Percentiles rank a stretch among this genome's conserved stretches.
Evolutionary conservation across 2,329 filamentous ascomycete species (phyloP).

Genomic region (Neoarthrinium moseri): DNA sequence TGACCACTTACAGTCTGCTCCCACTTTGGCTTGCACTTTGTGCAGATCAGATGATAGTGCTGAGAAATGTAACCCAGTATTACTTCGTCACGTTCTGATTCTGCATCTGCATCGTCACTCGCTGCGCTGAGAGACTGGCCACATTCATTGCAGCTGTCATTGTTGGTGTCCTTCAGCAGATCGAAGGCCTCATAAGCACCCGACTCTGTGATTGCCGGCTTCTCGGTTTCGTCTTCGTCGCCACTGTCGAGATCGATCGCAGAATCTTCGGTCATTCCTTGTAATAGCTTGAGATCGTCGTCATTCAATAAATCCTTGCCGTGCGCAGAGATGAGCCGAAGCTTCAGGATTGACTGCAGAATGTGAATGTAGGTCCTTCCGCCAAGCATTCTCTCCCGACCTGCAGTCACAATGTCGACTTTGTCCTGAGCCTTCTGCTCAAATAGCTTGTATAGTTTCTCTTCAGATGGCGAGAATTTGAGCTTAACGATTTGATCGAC

Average conservation of each 20-base stretch:
- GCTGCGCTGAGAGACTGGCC: slow-evolving; percentile 57
- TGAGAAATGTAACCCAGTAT: slow-evolving; percentile 77
- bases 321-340: slow-evolving; percentile 89
- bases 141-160: slow-evolving; percentile 72
- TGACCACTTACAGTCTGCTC: slow-evolving; percentile 52
- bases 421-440: slow-evolving; percentile 77
- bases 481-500: slow-evolving; percentile 72
- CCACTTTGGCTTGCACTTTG: slow-evolving; percentile 65
- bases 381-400: slow-evolving; percentile 64
- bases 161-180: slow-evolving; percentile 78
- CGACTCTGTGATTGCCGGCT: slow-evolving; percentile 59
- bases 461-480: slow-evolving; percentile 74
- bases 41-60: slow-evolving; percentile 85
- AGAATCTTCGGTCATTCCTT: slow-evolving; percentile 78
- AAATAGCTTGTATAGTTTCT: slow-evolving; percentile 79
- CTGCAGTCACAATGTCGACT: slow-evolving; percentile 70
- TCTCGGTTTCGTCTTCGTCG: slow-evolving; percentile 53
- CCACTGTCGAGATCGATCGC: slow-evolving; percentile 89
- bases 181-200: slow-evolving; percentile 85
- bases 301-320: slow-evolving; percentile 87
- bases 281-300: slow-evolving; percentile 76
- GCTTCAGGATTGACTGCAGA: slow-evolving; percentile 82
- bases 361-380: slow-evolving; percentile 94
- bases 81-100: slow-evolving; percentile 60
- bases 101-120: slow-evolving; percentile 54